Evolutionary conservation across 192 early-diverging fungal genomes (phyloP).

Genomic region (Podila horticola): DNA sequence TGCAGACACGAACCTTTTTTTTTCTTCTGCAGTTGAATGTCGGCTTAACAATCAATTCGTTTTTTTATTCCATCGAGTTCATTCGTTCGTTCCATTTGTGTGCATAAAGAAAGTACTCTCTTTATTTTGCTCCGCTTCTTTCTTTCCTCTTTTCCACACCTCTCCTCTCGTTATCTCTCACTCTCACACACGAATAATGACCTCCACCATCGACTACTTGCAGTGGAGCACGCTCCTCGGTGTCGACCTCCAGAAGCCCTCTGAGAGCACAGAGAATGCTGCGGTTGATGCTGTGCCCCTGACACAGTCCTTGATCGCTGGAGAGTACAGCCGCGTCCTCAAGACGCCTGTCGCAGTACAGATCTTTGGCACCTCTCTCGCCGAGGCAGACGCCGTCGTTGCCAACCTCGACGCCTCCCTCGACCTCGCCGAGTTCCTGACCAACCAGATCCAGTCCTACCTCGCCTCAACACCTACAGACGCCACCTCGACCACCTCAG

Average conservation of each 20-base stretch:
- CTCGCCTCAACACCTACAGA: conserved; percentile 18
- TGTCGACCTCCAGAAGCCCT: conserved; percentile 18
- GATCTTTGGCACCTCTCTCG: conserved; percentile 63
- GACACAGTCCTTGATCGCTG: conserved; percentile 50
- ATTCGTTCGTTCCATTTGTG: neutral
- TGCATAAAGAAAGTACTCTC: neutral
- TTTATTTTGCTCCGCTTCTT: neutral
- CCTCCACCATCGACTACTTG: conserved; percentile 23
- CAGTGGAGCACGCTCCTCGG: conserved; percentile 50
- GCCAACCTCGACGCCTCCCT: conserved; percentile 43
- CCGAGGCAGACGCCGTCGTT: conserved; percentile 15
- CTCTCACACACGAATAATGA: conserved; percentile 6
- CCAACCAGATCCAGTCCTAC: conserved; percentile 48
- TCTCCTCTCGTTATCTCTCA: neutral
- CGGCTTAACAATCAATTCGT: no score
- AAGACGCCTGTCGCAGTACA: conserved; percentile 51
- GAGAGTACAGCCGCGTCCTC: conserved; percentile 63
- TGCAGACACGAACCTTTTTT: no score
- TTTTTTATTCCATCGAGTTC: neutral
- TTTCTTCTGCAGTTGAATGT: no score
- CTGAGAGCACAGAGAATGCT: conserved; percentile 12
- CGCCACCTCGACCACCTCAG: conserved; percentile 18
- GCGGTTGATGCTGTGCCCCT: neutral
- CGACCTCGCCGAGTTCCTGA: conserved; percentile 53
- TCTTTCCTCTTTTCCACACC: neutral